Percentiles rank a stretch among this genome's conserved stretches.
Conservation (phyloP, 768 basidiomycete species). For the Panus rudis region DNA sequence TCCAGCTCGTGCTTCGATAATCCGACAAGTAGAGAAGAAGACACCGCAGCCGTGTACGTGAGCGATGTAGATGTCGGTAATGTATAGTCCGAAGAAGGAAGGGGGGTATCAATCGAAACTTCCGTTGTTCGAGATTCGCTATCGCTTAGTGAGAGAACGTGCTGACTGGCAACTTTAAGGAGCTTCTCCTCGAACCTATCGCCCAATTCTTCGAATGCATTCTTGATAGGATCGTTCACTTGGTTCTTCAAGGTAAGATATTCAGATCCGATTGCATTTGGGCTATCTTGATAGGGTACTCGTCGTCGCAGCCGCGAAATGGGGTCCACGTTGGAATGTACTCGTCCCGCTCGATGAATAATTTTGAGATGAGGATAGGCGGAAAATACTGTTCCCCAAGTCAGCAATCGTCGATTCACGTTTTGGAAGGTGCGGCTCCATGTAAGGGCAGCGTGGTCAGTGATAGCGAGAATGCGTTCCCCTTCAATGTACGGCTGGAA, state of each 20-base stretch:
- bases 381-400: slow-evolving; percentile 26
- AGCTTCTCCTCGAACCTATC: neutral
- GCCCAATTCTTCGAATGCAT: neutral
- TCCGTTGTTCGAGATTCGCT: no score
- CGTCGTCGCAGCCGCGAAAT: slow-evolving; percentile 25
- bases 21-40: neutral
- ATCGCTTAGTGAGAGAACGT: neutral
- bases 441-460: slow-evolving; percentile 22
- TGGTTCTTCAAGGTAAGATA: slow-evolving; percentile 1
- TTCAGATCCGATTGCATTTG: slow-evolving; percentile 1
- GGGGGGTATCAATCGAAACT: slow-evolving; percentile 1
- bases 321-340: slow-evolving; percentile 36
- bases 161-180: neutral
- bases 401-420: slow-evolving; percentile 28
- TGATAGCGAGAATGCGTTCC: slow-evolving; percentile 14
- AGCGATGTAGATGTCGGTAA: slow-evolving; percentile 1
- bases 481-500: slow-evolving; percentile 22
- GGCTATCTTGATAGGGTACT: slow-evolving; percentile 15
- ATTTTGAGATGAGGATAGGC: slow-evolving; percentile 31
- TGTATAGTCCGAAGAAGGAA: slow-evolving; percentile 1
- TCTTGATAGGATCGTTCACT: slow-evolving; percentile 1
- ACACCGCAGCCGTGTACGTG: neutral
- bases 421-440: slow-evolving; percentile 34
- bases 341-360: slow-evolving; percentile 30
- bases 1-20: neutral